phyloP scores from a whole-genome alignment of 2,329 filamentous ascomycete genomes.

The Diplodia corticola region DNA sequence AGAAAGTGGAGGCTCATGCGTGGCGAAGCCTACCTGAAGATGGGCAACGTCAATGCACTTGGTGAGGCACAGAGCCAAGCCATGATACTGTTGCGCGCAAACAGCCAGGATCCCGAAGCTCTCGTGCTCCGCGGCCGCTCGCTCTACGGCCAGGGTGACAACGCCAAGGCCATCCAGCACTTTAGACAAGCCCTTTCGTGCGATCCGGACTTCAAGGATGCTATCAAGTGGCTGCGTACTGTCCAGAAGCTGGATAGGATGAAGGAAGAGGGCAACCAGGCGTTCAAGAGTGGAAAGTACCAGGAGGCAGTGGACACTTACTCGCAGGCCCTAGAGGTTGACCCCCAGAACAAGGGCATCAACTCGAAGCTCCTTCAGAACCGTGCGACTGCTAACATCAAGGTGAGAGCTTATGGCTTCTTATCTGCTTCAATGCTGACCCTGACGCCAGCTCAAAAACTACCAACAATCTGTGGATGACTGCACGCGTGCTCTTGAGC shows the following conservation, averaged over 20 bases:
- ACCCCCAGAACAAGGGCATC: slow-evolving; percentile 84
- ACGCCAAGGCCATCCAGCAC: slow-evolving; percentile 89
- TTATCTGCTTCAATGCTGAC: slow-evolving; percentile 15
- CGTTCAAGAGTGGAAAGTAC: slow-evolving; percentile 84
- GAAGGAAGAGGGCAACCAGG: slow-evolving; percentile 88
- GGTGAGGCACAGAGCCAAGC: slow-evolving; percentile 92
- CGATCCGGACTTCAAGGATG: slow-evolving; percentile 88
- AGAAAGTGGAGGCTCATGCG: slow-evolving; percentile 93
- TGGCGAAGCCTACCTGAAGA: slow-evolving; percentile 87
- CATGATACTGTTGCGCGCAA: slow-evolving; percentile 80
- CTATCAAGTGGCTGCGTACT: slow-evolving; percentile 82
- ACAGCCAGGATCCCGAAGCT: slow-evolving; percentile 91
- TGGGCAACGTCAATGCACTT: slow-evolving; percentile 84
- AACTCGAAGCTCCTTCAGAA: slow-evolving; percentile 96
- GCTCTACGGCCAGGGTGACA: slow-evolving; percentile 88
- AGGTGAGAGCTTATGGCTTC: slow-evolving; percentile 39
- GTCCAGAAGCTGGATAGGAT: slow-evolving; percentile 90
- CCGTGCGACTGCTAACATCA: slow-evolving; percentile 78
- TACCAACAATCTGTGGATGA: slow-evolving; percentile 80
- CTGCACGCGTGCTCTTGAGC: slow-evolving; percentile 77
- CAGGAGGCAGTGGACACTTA: slow-evolving; percentile 83
- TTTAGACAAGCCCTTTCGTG: slow-evolving; percentile 86
- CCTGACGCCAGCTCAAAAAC: slow-evolving; percentile 66
- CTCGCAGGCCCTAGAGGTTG: slow-evolving; percentile 76
- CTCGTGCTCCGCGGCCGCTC: slow-evolving; percentile 84